phyloP scores from a whole-genome alignment of 2,329 filamentous ascomycete genomes.

The Exophiala xenobiotica region DNA sequence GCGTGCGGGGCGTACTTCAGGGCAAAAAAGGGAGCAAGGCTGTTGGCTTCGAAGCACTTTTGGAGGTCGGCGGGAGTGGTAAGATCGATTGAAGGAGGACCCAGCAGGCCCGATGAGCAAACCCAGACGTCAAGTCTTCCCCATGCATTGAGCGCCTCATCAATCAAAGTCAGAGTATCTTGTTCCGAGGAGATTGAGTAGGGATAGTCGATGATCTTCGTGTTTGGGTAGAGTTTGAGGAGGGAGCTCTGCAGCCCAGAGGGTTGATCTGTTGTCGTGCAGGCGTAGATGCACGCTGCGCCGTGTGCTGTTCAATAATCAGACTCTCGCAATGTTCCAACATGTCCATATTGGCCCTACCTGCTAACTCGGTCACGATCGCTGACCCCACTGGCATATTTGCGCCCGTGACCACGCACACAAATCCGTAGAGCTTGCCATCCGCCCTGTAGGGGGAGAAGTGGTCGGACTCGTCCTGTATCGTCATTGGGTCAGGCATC shows the following conservation, averaged over 20 bases:
- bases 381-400: conserved; percentile 61
- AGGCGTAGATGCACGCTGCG: conserved; percentile 61
- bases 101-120: conserved; percentile 57
- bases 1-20: conserved; percentile 64
- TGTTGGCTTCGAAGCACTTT: conserved; percentile 60
- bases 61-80: conserved; percentile 58
- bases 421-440: conserved; percentile 63
- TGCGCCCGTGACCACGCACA: conserved; percentile 64
- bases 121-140: conserved; percentile 62
- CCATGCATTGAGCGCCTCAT: conserved; percentile 62
- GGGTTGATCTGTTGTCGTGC: conserved; percentile 14
- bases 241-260: conserved; percentile 33
- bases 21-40: conserved; percentile 63
- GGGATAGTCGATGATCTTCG: conserved; percentile 62
- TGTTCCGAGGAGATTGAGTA: conserved; percentile 60
- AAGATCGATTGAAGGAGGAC: conserved; percentile 56
- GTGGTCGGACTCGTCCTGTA: conserved; percentile 43
- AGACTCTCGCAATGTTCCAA: too few species aligned
- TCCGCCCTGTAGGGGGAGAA: conserved; percentile 59
- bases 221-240: conserved; percentile 51
- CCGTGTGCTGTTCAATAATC: conserved; percentile 61
- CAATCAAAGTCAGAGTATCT: conserved; percentile 60
- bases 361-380: conserved; percentile 60
- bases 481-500: conserved; percentile 25
- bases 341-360: conserved; percentile 28